Evolutionary conservation across 2,329 filamentous ascomycete species (phyloP).

Genomic region (Sporothrix brasiliensis): DNA sequence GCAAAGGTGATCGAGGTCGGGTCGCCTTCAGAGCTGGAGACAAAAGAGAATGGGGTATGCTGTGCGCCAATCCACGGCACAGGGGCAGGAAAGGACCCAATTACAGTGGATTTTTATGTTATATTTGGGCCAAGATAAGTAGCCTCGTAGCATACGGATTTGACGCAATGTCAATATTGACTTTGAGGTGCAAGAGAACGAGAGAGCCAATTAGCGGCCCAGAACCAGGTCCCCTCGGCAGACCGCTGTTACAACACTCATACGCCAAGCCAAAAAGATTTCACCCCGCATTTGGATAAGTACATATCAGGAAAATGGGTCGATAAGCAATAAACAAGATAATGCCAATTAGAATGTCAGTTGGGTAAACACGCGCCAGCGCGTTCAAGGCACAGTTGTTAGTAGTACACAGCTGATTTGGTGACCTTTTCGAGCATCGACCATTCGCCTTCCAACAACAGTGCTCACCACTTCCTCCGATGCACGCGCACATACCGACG

Average conservation of each 20-base stretch:
- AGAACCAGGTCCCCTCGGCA: not conserved
- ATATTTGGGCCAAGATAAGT: not conserved
- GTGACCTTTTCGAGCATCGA: no score
- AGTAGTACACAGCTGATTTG: not conserved
- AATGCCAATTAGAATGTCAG: constrained; percentile 8
- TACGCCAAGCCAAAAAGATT: not conserved
- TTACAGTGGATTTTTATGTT: not conserved
- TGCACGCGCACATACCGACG: not conserved
- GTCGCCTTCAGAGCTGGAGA: not conserved
- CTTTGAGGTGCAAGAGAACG: not conserved
- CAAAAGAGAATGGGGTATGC: not conserved
- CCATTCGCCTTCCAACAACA: not conserved
- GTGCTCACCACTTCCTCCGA: not conserved
- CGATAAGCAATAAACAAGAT: constrained; percentile 19
- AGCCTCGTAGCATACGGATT: not conserved
- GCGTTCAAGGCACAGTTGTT: not conserved
- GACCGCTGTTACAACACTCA: not conserved
- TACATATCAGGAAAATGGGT: not conserved
- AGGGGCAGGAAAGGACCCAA: not conserved
- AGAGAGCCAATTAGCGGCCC: not conserved
- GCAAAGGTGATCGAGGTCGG: not conserved
- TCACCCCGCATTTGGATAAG: not conserved
- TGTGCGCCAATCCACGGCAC: not conserved
- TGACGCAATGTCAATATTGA: constrained; percentile 14
- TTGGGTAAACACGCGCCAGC: constrained; percentile 18